Percentiles rank a stretch among this genome's conserved stretches.
Evolutionary conservation across 2,329 filamentous ascomycete genomes (phyloP).

Genomic region (Uncinocarpus reesii): DNA sequence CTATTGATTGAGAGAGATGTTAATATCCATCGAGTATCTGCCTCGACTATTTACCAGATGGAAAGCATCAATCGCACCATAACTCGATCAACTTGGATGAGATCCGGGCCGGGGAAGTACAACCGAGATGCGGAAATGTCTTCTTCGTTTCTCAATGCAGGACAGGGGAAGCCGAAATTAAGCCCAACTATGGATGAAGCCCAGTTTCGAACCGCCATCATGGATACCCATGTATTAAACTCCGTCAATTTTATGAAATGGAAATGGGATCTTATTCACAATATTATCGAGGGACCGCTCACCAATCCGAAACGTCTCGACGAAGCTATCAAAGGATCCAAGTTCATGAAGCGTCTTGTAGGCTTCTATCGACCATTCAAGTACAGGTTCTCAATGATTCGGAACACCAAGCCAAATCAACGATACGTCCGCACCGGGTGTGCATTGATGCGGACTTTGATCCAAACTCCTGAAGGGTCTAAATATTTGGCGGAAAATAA

Average conservation of each 20-base stretch:
- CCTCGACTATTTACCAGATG: constrained; percentile 90
- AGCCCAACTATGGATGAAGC: constrained; percentile 54
- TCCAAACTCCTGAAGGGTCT: constrained; percentile 75
- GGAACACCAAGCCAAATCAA: constrained; percentile 84
- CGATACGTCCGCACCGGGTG: constrained; percentile 88
- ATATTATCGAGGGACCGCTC: constrained; percentile 83
- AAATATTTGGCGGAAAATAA: constrained; percentile 87
- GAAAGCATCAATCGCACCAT: constrained; percentile 93
- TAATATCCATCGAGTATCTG: constrained; percentile 67
- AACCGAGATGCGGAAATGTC: constrained; percentile 39
- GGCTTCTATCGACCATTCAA: constrained; percentile 97
- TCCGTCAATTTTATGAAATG: constrained; percentile 89
- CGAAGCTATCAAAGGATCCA: constrained; percentile 86
- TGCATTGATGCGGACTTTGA: constrained; percentile 71
- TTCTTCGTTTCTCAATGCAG: constrained; percentile 31
- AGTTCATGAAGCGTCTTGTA: constrained; percentile 89
- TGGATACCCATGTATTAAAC: constrained; percentile 71
- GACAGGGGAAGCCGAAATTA: constrained; percentile 43
- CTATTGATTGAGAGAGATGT: constrained; percentile 62
- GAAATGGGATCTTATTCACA: constrained; percentile 91
- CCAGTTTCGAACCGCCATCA: constrained; percentile 51
- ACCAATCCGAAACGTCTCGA: constrained; percentile 85
- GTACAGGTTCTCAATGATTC: constrained; percentile 80
- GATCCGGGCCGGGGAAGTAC: constrained; percentile 33
- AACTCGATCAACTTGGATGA: constrained; percentile 59